These are phyloP conservation scores for Xylaria digitata DNA, from an alignment of 2,329 filamentous ascomycete species.

Conservation along the genomic window DNA sequence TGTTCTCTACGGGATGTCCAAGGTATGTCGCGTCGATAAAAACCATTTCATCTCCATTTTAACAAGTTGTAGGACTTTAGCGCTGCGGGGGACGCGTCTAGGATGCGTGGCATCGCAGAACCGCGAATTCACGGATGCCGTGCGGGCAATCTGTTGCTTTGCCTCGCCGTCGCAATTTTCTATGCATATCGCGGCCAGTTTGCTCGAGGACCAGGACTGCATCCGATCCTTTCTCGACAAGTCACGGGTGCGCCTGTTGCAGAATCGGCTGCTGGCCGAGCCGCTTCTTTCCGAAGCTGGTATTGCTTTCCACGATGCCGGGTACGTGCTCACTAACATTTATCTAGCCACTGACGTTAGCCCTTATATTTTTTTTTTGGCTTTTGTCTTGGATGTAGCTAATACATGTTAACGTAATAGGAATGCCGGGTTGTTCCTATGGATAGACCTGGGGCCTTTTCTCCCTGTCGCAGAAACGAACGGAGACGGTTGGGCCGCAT, in stretches of 20 bases:
- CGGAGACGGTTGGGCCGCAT: conserved; percentile 42
- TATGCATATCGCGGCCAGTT: conserved; percentile 41
- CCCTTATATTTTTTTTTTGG: background rate
- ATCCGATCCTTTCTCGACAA: conserved; percentile 37
- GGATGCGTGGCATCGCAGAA: conserved; percentile 43
- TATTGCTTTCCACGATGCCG: conserved; percentile 37
- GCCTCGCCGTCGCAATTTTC: conserved; percentile 41
- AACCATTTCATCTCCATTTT: background rate
- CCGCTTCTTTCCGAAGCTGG: conserved; percentile 36
- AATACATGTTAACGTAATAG: conserved; percentile 11
- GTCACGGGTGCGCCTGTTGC: conserved; percentile 27
- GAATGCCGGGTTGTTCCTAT: conserved; percentile 43
- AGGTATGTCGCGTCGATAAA: conserved; percentile 22
- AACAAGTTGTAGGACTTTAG: conserved; percentile 39
- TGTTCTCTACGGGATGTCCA: conserved; percentile 44
- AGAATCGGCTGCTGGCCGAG: conserved; percentile 34
- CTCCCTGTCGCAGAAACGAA: conserved; percentile 37
- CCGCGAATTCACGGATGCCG: conserved; percentile 36
- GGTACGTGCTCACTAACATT: conserved; percentile 27
- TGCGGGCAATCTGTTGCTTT: conserved; percentile 41
- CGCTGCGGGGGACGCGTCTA: conserved; percentile 39
- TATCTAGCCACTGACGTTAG: background rate
- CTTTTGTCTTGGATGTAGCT: background rate
- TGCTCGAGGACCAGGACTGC: conserved; percentile 41
- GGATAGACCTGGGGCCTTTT: conserved; percentile 39